phyloP scores from a whole-genome alignment of 768 basidiomycete species.

The Boletales sp. region DNA sequence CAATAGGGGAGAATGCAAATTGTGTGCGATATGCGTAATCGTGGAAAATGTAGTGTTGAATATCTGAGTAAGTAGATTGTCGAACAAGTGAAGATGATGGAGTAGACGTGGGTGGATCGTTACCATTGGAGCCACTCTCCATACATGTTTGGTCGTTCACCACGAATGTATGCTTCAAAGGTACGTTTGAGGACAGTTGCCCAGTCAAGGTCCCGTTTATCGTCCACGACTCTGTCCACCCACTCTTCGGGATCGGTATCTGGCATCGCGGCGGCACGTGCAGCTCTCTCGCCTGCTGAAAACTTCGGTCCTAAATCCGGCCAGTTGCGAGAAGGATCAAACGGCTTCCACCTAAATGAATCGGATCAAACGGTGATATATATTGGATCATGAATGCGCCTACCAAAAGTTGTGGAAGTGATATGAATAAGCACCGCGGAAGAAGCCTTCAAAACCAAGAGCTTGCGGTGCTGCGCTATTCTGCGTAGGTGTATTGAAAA shows the following conservation, averaged over 20 bases:
- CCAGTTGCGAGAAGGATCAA: slow-evolving; percentile 91
- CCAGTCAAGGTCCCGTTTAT: slow-evolving; percentile 86
- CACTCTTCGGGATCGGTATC: slow-evolving; percentile 33
- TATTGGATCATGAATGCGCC: slow-evolving; percentile 17
- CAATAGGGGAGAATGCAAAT: slow-evolving; percentile 25
- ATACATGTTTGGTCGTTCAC: slow-evolving; percentile 93
- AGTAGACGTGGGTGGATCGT: slow-evolving; percentile 10
- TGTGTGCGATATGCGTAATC: slow-evolving; percentile 27
- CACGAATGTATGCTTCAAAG: slow-evolving; percentile 89
- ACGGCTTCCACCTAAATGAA: slow-evolving; percentile 84
- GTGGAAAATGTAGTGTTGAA: slow-evolving; percentile 21
- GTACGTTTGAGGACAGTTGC: slow-evolving; percentile 92
- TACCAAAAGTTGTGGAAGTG: slow-evolving; percentile 96
- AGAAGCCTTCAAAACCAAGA: slow-evolving; percentile 93
- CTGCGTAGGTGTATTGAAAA: slow-evolving; percentile 77
- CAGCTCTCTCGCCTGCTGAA: slow-evolving; percentile 65
- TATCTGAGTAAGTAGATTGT: slow-evolving; percentile 31
- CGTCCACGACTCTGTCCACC: slow-evolving; percentile 49
- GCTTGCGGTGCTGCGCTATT: slow-evolving; percentile 81
- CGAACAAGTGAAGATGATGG: slow-evolving; percentile 10
- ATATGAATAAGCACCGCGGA: slow-evolving; percentile 92
- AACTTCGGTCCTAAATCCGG: slow-evolving; percentile 89
- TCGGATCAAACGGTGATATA: neutral
- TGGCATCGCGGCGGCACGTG: slow-evolving; percentile 44
- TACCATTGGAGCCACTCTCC: slow-evolving; percentile 72